Evolutionary conservation across 2,329 filamentous ascomycete species (phyloP).

Genomic region (Beauveria scarabaeidicola): DNA sequence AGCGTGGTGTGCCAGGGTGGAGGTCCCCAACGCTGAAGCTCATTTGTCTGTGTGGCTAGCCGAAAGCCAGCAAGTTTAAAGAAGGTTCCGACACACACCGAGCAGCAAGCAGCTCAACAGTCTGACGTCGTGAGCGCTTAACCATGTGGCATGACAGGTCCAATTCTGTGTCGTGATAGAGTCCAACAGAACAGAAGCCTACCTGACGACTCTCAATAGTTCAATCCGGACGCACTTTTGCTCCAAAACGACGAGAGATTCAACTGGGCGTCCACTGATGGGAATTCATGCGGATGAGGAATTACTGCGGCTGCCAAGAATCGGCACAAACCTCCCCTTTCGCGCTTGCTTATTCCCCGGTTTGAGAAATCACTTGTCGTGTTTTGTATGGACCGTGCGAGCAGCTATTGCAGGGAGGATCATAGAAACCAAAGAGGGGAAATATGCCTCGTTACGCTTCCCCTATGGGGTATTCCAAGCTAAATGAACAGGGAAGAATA

Average conservation of each 20-base stretch:
- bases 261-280: neutral
- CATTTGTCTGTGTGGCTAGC: constrained; percentile 2
- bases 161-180: neutral
- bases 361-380: neutral
- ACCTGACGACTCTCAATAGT: neutral
- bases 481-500: neutral
- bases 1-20: neutral
- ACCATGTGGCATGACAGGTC: neutral
- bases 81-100: constrained; percentile 2
- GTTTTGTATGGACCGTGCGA: neutral
- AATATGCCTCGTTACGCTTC: neutral
- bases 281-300: neutral
- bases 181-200: neutral
- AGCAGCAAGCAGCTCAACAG: neutral
- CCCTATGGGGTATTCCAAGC: neutral
- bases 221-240: neutral
- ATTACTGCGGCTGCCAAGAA: neutral
- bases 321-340: neutral
- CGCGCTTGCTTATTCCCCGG: neutral
- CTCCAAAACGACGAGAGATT: neutral
- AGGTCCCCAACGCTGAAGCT: neutral
- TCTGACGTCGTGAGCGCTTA: neutral
- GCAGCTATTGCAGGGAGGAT: neutral
- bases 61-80: neutral
- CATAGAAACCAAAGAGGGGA: neutral